phyloP scores from a whole-genome alignment of 768 basidiomycete species.

The Phaeolepiota aurea region DNA sequence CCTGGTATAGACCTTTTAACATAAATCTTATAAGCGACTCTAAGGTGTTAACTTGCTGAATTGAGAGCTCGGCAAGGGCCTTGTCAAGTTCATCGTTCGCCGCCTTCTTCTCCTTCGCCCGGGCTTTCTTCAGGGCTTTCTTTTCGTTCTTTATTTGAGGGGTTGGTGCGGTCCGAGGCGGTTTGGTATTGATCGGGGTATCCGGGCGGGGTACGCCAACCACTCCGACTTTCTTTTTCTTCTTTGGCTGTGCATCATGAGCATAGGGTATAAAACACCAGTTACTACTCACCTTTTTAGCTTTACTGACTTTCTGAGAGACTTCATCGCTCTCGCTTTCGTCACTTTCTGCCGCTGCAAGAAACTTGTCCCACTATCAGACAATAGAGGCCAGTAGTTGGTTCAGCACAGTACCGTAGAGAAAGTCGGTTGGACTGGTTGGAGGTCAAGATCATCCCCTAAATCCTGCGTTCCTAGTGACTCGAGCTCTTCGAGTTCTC shows the following conservation, averaged over 20 bases:
- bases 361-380: conserved; percentile 23
- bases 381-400: too few relatives aligned
- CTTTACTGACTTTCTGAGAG: conserved; percentile 9
- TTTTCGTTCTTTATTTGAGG: conserved; percentile 32
- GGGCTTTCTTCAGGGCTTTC: conserved; percentile 56
- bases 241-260: conserved; percentile 20
- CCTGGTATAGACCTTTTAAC: conserved; percentile 27
- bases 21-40: too few relatives aligned
- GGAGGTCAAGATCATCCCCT: too few relatives aligned
- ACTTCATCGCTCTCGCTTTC: conserved; percentile 21
- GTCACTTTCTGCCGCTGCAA: conserved; percentile 20
- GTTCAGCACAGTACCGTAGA: too few relatives aligned
- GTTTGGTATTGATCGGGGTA: conserved; percentile 1
- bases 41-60: conserved; percentile 53
- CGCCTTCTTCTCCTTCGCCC: conserved; percentile 57
- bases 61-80: conserved; percentile 75
- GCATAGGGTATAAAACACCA: not conserved
- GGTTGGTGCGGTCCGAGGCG: conserved; percentile 8
- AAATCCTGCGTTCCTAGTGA: conserved; percentile 24
- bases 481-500: conserved; percentile 75
- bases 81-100: conserved; percentile 75
- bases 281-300: not conserved
- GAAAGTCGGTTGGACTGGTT: too few relatives aligned
- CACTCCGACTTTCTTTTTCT: conserved; percentile 25
- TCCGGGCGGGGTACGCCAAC: conserved; percentile 6